phyloP scores from a whole-genome alignment of 1,139 yeast genomes.

The Kazachstania sp. region DNA sequence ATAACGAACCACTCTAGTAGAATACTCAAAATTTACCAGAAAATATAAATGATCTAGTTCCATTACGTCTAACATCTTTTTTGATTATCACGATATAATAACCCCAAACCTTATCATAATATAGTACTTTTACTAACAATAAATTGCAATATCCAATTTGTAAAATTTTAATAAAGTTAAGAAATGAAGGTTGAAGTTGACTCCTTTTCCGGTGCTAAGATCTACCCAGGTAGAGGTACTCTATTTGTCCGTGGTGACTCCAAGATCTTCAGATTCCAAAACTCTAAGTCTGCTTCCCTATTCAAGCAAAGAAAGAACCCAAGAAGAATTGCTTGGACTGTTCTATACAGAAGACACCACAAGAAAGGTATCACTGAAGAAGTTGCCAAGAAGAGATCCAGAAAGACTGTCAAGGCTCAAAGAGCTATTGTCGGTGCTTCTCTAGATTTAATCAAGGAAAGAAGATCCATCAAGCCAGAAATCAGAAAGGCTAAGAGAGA shows the following conservation, averaged over 20 bases:
- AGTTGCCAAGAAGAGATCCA: constrained; percentile 91
- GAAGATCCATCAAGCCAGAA: constrained; percentile 93
- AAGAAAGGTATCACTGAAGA: constrained; percentile 99
- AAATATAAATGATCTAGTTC: too few relatives aligned
- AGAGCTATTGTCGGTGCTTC: constrained; percentile 99
- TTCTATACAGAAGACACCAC: constrained; percentile 99
- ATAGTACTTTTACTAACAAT: background rate
- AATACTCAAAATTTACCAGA: too few relatives aligned
- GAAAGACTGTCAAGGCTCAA: constrained; percentile 97
- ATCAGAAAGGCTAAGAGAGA: constrained; percentile 98
- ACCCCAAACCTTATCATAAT: too few relatives aligned
- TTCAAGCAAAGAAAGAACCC: constrained; percentile 99
- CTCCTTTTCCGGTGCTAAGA: constrained; percentile 98
- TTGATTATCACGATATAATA: too few relatives aligned
- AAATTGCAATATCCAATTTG: background rate
- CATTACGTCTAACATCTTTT: too few relatives aligned
- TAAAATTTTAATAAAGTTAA: background rate
- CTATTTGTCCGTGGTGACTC: constrained; percentile 99
- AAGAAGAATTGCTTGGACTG: constrained; percentile 99
- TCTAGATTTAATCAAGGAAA: constrained; percentile 94
- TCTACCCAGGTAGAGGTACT: constrained; percentile 99
- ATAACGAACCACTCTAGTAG: too few relatives aligned
- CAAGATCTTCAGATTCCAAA: constrained; percentile 98
- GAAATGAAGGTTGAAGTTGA: constrained; percentile 98
- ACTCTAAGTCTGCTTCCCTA: constrained; percentile 94